Base-by-base conservation (phyloP, 306 rosid species). In the Ceratonia siliqua region DNA sequence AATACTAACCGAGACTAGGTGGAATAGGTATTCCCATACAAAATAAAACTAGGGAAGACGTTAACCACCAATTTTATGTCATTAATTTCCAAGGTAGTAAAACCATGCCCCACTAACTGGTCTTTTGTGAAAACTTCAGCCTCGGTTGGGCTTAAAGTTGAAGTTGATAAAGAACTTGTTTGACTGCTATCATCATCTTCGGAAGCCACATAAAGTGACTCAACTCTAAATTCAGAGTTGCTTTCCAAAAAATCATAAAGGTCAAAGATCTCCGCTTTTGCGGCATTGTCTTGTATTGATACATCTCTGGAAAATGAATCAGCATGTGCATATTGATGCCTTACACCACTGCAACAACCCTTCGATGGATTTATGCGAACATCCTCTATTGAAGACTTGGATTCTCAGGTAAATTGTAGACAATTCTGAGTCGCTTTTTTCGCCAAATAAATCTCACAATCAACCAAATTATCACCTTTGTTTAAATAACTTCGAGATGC, bases 31-130 rank as follows among this genome's bases (percentile, higher is more conserved):
- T 76, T 82, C 62, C 77, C 84, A 70, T 78, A 85, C n/a, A 20
- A 42, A 79, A 86, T 52, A 68, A 78, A 81, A 85, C 83, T 85
- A 38, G 93, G 90, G 77, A 50, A 62, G 69, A 85, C n/a, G n/a
- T n/a, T n/a, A n/a, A n/a, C n/a, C n/a, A n/a, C 83, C 77, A 55
- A 70, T 58, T 81, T 72, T 32, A 35, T 48, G 70, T 1, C 68
- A 80, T 85, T 81, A 76, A 53, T 82, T 79, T 82, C 76, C 78
- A 68, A 78, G 50, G 84, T 84, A 48, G 46, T 5, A 58, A 77
- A 70, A 54, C 25, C 78, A 11, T 22, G 35, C 38, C 62, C 75
- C 49, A 58, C 54, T 66, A 35, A 46, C 80, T 81, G 79, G 61
- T 77, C 80, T 48, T 67, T 83, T 22, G 58, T 33, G 69, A 56